Conservation (phyloP, 306 rosid genomes). For the Adenanthera pavonina region DNA sequence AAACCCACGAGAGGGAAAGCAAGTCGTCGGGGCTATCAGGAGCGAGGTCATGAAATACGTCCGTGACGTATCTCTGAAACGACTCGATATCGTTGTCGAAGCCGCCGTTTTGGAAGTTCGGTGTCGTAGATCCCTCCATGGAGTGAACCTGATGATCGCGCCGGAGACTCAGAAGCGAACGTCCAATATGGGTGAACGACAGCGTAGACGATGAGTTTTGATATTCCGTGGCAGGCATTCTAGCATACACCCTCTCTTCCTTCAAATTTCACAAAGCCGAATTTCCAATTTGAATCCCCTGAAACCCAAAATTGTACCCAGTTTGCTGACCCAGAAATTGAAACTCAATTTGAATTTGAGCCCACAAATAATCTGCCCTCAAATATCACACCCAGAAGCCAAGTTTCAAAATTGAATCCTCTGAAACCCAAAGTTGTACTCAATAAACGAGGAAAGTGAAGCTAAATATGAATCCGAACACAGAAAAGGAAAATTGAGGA, state of each 20-base stretch:
- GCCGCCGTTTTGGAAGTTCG: not conserved
- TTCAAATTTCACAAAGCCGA: not conserved
- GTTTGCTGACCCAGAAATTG: not conserved
- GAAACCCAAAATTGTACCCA: not conserved
- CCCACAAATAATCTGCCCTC: not conserved
- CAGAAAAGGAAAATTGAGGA: not conserved
- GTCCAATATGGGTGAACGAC: constrained; percentile 44
- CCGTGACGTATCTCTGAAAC: constrained; percentile 67
- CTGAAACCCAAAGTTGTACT: not conserved
- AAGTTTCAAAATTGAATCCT: too few species aligned
- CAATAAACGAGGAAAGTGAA: not conserved
- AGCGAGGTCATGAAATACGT: constrained; percentile 55
- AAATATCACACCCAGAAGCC: not conserved
- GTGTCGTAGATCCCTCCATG: constrained; percentile 52
- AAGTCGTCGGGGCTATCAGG: constrained; percentile 46
- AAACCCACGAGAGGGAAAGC: constrained; percentile 75
- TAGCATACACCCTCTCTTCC: constrained; percentile 25
- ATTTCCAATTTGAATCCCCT: not conserved
- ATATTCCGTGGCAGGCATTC: constrained; percentile 72
- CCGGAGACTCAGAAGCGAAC: constrained; percentile 56
- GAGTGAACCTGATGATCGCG: constrained; percentile 57
- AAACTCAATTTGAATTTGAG: not conserved
- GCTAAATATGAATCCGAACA: not conserved
- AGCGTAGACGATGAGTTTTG: constrained; percentile 53
- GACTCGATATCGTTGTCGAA: constrained; percentile 60